Evolutionary conservation across 2,329 filamentous ascomycete species (phyloP).

Genomic region (Periconia macrospinosa): DNA sequence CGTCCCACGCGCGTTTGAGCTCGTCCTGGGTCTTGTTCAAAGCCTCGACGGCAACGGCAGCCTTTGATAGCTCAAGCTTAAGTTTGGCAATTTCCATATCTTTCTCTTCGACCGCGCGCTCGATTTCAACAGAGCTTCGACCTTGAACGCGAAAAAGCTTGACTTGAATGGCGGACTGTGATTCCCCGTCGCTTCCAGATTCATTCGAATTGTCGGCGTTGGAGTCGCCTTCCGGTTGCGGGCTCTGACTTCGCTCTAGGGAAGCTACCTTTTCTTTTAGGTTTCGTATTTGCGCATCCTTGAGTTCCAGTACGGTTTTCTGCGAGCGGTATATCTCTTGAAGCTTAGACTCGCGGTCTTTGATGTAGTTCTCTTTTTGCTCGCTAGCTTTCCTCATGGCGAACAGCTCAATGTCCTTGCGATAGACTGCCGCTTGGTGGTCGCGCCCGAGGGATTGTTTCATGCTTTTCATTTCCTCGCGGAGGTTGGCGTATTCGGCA

Average conservation of each 20-base stretch:
- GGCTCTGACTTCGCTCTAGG: conserved; percentile 26
- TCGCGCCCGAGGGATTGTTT: conserved; percentile 34
- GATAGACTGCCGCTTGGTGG: conserved; percentile 37
- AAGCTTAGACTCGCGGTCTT: conserved; percentile 29
- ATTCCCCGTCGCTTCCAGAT: conserved; percentile 4
- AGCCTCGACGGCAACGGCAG: conserved; percentile 20
- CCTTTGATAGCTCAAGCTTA: conserved; percentile 26
- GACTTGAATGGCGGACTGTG: conserved; percentile 30
- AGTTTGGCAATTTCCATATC: conserved; percentile 31
- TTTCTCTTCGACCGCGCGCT: conserved; percentile 21
- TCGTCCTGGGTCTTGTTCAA: conserved; percentile 32
- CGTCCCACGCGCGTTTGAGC: conserved; percentile 35
- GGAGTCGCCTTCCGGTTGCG: conserved; percentile 9
- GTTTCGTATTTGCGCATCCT: conserved; percentile 31
- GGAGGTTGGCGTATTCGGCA: conserved; percentile 29
- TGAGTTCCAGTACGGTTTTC: conserved; percentile 30
- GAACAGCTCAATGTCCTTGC: conserved; percentile 42
- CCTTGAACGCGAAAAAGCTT: conserved; percentile 33
- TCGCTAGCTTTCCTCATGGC: conserved; percentile 39
- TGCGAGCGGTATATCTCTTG: conserved; percentile 30
- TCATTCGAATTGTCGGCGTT: conserved; percentile 8
- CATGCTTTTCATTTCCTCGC: conserved; percentile 34
- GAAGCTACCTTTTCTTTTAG: conserved; percentile 32
- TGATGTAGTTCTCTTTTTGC: conserved; percentile 36
- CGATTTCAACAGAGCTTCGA: conserved; percentile 18